Evolutionary conservation across 768 basidiomycete species (phyloP), one percentile per base, ranked within the genome.

Genomic region (Trametopsis cervina): DNA sequence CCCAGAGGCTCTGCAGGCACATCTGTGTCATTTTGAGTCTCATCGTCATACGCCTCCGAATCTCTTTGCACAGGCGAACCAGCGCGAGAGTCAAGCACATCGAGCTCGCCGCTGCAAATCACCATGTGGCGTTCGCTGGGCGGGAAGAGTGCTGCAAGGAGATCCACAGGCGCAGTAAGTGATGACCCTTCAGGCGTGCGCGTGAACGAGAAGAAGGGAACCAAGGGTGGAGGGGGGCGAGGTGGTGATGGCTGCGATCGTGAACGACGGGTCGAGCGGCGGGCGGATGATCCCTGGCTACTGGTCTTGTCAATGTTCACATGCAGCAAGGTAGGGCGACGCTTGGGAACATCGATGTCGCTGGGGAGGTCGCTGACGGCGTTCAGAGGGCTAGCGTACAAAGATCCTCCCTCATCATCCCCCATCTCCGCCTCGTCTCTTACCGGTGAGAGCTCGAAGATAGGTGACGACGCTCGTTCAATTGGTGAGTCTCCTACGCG

Each of bases 191-290:
- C 88, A 18, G 72, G 64, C 4, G 87, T 88, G 51, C 85, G 73
- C 15, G 86, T 89, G 59, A 89, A 84, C 53, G 79, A 85, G 65
- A 89, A 81, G 67, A 91, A 89, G 2, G 85, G 80, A n/a, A 82
- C 72, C n/a, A 59, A 57, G 6, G 54, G 56, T 20, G 48, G 46
- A 4, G 53, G 43, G 12, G 49, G 26, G n/a, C n/a, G n/a, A n/a
- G n/a, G n/a, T n/a, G n/a, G n/a, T n/a, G n/a, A n/a, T n/a, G n/a
- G n/a, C n/a, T n/a, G n/a, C n/a, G n/a, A n/a, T n/a, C n/a, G n/a
- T n/a, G n/a, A n/a, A n/a, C n/a, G n/a, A n/a, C n/a, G n/a, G 22
- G 29, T 18, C 44, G 9, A 5, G 3, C 29, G 12, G 17, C 44
- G 44, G 10, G 29, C 21, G 5, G 11, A 11, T 7, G 17, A 36